Evolutionary conservation across 2,329 filamentous ascomycete genomes (phyloP), one percentile per base, ranked within the genome.

Genomic region (Fusarium sp.): DNA sequence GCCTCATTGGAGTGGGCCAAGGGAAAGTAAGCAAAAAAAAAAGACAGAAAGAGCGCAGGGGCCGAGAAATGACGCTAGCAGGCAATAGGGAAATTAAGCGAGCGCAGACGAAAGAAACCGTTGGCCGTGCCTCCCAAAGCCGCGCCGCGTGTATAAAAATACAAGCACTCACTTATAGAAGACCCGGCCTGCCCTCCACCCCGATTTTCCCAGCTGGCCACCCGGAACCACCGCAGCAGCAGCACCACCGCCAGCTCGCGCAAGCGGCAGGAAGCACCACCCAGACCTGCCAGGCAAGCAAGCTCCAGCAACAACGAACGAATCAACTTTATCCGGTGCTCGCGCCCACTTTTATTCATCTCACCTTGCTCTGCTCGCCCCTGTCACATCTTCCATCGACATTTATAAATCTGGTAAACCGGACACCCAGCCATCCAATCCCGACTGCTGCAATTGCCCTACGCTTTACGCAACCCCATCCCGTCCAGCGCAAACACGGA

Each of bases 91-190:
- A 79, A 78, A 78, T 79, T 80, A 80, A 78, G 78, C 78, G 78
- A 80, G 74, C 67, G 56, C 71, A 75, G 58, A 66, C 70, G 71
- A 71, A 74, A 71, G 73, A 78, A 78, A 76, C 76, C 73, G 78
- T 80, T 80, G 78, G 78, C 73, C 69, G 73, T 71, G 68, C 68
- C 73, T 60, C 48, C 65, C 59, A 67, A 72, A 70, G 66, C 72
- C 70, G 75, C 71, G 74, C 70, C 75, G 74, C 80, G 79, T 82
- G 81, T 83, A 83, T 83, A 83, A 82, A 82, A 83, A 80, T 82
- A 80, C 79, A 82, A 75, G 78, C 75, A 78, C 76, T 78, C 78
- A 80, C 80, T 81, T 81, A 82, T 82, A 82, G 79, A 82, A 81
- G 79, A 78, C 77, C 79, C 65, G 77, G 78, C 80, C 78, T 81